Conservation (phyloP, 2,329 filamentous ascomycete species). For the Anisogramma anomala region DNA sequence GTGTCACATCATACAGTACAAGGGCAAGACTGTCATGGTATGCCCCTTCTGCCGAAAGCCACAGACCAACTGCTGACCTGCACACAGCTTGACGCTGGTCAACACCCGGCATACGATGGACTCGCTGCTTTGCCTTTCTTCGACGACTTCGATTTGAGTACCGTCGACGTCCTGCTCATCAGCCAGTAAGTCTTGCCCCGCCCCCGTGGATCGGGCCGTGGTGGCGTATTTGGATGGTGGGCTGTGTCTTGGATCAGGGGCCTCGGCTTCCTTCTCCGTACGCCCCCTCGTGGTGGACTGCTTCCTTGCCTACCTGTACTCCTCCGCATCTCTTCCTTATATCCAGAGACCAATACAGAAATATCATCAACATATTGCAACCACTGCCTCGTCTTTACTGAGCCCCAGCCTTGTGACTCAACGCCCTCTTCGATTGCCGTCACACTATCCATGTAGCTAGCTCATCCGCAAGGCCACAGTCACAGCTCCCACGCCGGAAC, state of each 20-base stretch:
- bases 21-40: conserved; percentile 98
- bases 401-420: conserved; percentile 10
- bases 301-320: neutral
- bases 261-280: neutral
- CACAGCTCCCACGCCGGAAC: neutral
- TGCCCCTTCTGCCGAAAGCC: conserved; percentile 20
- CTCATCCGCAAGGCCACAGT: too few species aligned
- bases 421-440: conserved; percentile 6
- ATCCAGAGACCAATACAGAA: conserved; percentile 21
- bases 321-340: conserved; percentile 11
- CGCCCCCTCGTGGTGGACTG: neutral
- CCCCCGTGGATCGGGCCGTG: conserved; percentile 9
- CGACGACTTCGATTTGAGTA: conserved; percentile 95
- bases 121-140: conserved; percentile 91
- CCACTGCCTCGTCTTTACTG: conserved; percentile 14
- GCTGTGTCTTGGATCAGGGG: conserved; percentile 10
- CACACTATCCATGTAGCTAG: conserved; percentile 12
- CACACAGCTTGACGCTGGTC: conserved; percentile 79
- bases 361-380: conserved; percentile 13
- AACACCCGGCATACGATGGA: conserved; percentile 93
- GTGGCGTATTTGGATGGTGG: conserved; percentile 8
- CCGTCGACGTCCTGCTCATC: conserved; percentile 90
- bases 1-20: conserved; percentile 97
- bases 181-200: conserved; percentile 74
- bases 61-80: conserved; percentile 6